Evolutionary conservation across 2,329 filamentous ascomycete genomes (phyloP).

Genomic region (Hyphodiscus sp.): DNA sequence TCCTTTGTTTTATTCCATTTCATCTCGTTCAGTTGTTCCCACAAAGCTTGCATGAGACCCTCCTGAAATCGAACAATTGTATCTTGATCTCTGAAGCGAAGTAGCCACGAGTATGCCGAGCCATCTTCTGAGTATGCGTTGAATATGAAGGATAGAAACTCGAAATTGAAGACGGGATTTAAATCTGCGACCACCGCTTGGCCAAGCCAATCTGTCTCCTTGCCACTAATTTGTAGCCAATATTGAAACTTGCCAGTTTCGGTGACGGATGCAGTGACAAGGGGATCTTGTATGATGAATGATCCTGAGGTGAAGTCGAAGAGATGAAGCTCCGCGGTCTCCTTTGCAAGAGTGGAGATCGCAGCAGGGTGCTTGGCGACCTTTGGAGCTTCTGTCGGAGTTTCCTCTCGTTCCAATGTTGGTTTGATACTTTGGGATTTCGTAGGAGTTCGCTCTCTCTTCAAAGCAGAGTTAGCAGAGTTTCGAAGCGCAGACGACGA

Average conservation of each 20-base stretch:
- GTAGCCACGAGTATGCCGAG: constrained; percentile 88
- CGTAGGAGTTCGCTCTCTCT: constrained; percentile 31
- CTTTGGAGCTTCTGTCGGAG: constrained; percentile 44
- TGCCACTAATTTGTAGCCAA: constrained; percentile 80
- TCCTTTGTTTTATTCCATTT: constrained; percentile 95
- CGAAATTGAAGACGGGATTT: constrained; percentile 98
- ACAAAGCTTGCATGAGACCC: constrained; percentile 88
- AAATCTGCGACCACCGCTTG: constrained; percentile 83
- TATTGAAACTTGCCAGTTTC: constrained; percentile 92
- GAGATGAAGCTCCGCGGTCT: constrained; percentile 80
- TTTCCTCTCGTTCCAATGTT: constrained; percentile 1
- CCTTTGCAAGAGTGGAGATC: constrained; percentile 65
- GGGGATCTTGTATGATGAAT: constrained; percentile 53
- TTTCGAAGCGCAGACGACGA: constrained; percentile 15
- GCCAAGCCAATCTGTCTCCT: constrained; percentile 77
- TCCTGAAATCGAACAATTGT: constrained; percentile 84
- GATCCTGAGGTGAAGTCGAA: constrained; percentile 86
- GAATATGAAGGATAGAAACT: constrained; percentile 98
- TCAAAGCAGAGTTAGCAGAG: constrained; percentile 40
- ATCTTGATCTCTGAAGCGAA: constrained; percentile 81
- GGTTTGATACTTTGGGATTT: not conserved
- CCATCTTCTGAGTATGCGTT: constrained; percentile 90
- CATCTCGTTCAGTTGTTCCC: constrained; percentile 90
- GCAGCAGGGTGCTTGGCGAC: constrained; percentile 58
- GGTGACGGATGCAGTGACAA: constrained; percentile 71